These are phyloP conservation scores for Aethionema arabicum DNA, from an alignment of 345 rosid species.

Conservation along the genomic window DNA sequence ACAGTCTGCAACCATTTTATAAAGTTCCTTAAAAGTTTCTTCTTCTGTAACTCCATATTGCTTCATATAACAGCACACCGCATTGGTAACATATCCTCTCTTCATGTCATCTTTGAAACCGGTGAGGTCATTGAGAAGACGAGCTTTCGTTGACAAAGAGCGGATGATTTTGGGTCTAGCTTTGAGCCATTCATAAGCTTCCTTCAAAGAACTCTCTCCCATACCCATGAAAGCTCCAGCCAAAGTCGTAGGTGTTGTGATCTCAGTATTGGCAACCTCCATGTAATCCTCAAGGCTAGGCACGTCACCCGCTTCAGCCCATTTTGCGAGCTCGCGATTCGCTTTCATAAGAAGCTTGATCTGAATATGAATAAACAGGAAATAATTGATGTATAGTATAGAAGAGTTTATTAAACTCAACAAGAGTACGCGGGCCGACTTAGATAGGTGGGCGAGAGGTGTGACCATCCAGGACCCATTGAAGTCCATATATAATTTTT, in stretches of 20 bases:
- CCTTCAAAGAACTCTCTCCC: conserved; percentile 13
- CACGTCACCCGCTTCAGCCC: conserved; percentile 16
- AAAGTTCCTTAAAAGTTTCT: conserved; percentile 7
- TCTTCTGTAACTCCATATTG: conserved; percentile 25
- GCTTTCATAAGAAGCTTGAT: no score
- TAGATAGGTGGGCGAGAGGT: no score
- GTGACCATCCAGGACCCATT: no score
- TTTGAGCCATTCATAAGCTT: conserved; percentile 24
- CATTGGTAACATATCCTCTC: conserved; percentile 11
- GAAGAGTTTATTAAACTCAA: no score
- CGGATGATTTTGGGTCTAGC: conserved; percentile 25
- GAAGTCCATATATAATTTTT: no score
- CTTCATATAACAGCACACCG: conserved; percentile 25
- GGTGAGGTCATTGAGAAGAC: conserved; percentile 28
- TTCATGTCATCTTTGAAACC: conserved; percentile 39
- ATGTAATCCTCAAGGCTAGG: conserved; percentile 27
- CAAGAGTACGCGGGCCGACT: no score
- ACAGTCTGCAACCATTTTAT: not conserved
- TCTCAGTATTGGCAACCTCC: conserved; percentile 5
- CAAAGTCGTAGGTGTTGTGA: not conserved
- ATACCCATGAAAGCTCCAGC: conserved; percentile 3
- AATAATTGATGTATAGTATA: no score
- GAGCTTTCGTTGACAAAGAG: not conserved
- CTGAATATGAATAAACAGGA: no score
- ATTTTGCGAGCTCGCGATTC: no score